phyloP scores from a whole-genome alignment of 2,329 filamentous ascomycete genomes.

The Fonsecaea monophora region DNA sequence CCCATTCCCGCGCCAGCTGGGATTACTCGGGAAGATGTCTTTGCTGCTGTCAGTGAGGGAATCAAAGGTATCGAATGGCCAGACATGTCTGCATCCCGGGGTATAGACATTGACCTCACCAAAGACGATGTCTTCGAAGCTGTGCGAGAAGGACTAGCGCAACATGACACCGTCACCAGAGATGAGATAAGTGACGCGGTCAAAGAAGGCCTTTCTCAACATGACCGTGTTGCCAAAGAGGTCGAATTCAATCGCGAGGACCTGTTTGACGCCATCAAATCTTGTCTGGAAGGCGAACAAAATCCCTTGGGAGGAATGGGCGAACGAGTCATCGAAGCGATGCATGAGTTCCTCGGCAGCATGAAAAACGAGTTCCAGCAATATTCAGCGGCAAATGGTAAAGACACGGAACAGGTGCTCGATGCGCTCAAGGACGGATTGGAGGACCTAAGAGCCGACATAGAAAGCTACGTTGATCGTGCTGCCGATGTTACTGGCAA shows the following conservation, averaged over 20 bases:
- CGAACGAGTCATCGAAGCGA: slow-evolving; percentile 65
- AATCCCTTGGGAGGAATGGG: slow-evolving; percentile 61
- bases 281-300: slow-evolving; percentile 61
- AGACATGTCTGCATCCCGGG: slow-evolving; percentile 30
- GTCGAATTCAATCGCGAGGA: slow-evolving; percentile 63
- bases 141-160: slow-evolving; percentile 64
- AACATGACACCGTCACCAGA: slow-evolving; percentile 45
- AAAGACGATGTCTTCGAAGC: slow-evolving; percentile 64
- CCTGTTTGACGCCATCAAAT: slow-evolving; percentile 65
- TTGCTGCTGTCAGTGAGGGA: slow-evolving; percentile 83
- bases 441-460: slow-evolving; percentile 77
- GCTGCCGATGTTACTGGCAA: slow-evolving; percentile 72
- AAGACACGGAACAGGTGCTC: slow-evolving; percentile 85
- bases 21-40: slow-evolving; percentile 80
- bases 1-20: slow-evolving; percentile 65
- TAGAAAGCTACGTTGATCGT: slow-evolving; percentile 80
- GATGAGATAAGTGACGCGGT: slow-evolving; percentile 63
- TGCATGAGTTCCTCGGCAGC: slow-evolving; percentile 65
- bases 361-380: slow-evolving; percentile 75
- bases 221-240: slow-evolving; percentile 60
- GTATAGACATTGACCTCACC: slow-evolving; percentile 55
- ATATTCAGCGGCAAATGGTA: slow-evolving; percentile 77
- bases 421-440: slow-evolving; percentile 88
- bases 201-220: slow-evolving; percentile 62
- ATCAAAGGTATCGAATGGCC: slow-evolving; percentile 84